phyloP scores from a whole-genome alignment of 345 rosid genomes.

The Lepidium aucheri region DNA sequence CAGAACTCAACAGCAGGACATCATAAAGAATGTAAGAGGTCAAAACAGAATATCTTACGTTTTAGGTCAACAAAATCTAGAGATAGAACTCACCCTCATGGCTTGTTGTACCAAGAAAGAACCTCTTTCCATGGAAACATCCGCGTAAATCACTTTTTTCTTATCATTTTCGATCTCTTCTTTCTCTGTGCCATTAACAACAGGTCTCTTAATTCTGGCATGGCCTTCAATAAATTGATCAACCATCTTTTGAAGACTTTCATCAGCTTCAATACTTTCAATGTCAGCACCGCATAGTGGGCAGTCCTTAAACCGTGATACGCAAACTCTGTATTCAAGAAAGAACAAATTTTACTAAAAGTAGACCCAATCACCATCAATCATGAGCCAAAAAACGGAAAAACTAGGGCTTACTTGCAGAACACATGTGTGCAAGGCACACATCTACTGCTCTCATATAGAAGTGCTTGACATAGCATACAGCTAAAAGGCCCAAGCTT shows the following conservation, averaged over 20 bases:
- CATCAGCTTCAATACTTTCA: constrained; percentile 65
- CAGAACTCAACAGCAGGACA: not conserved
- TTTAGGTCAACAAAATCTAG: not conserved
- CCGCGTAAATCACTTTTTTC: constrained; percentile 69
- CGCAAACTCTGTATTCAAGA: constrained; percentile 44
- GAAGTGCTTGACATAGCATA: constrained; percentile 82
- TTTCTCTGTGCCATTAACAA: constrained; percentile 30
- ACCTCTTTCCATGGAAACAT: constrained; percentile 93
- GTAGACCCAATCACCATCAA: not conserved
- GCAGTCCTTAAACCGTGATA: constrained; percentile 78
- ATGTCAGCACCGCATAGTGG: constrained; percentile 97
- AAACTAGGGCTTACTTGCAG: constrained; percentile 60
- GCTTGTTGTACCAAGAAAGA: constrained; percentile 97
- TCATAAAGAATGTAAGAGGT: not conserved
- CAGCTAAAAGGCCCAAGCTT: constrained; percentile 97
- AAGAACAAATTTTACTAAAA: not conserved
- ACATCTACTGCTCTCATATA: constrained; percentile 67
- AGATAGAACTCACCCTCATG: constrained; percentile 68
- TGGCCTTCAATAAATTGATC: constrained; percentile 93
- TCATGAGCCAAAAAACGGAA: not conserved
- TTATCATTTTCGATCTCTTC: constrained; percentile 41
- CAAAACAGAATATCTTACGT: not conserved
- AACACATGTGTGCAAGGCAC: constrained; percentile 82
- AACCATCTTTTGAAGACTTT: constrained; percentile 62
- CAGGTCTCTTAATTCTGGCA: constrained; percentile 86